Base-by-base conservation (phyloP, 148 eudicot genomes). In the Cornus florida region DNA sequence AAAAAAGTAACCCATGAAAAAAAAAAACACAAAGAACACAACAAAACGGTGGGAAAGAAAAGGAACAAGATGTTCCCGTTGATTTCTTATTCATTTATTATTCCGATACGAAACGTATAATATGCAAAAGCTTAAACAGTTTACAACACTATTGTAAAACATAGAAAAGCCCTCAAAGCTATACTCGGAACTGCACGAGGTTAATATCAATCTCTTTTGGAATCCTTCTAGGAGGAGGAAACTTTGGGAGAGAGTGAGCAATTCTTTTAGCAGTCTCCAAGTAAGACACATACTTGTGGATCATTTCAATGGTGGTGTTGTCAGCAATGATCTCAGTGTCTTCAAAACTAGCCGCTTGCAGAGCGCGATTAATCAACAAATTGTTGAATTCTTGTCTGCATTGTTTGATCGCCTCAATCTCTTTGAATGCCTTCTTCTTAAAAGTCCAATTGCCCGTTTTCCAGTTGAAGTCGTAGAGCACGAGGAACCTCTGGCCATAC, bases 381-480 rank as follows among this genome's bases (percentile, higher is more conserved):
- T 20, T 66, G 9, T 31, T 68, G 24, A 8, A 13, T 5, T 59
- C 39, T 0, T 10, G 78, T 23, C 69, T 73, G 16, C 67, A 56
- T 20, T 56, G 69, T 22, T 16, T 23, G 3, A 16, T 53, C 6
- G 53, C 31, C 5, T 67, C 28, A 4, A 48, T 38, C 62, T 72
- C 35, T 24, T 43, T 72, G 41, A 5, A 41, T 41, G 46, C 46
- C 46, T 41, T 41, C 46, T 41, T 41, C 9, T 41, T 41, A 5
- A 41, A 5, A 8, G 46, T 41, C 46, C 46, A 41, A 8, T 41
- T 41, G 0, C 46, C 46, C 46, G 46, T 41, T 41, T 41, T 83
- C 90, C 88, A 87, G 23, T 87, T 67, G 64, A 80, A 75, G 48
- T 83, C 67, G 12, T 87, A 87, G 46, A 41, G 46, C 46, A 8